Evolutionary conservation across 208 protist genomes (phyloP), one percentile per base, ranked within the genome.

Genomic region (Crithidia mellificae): DNA sequence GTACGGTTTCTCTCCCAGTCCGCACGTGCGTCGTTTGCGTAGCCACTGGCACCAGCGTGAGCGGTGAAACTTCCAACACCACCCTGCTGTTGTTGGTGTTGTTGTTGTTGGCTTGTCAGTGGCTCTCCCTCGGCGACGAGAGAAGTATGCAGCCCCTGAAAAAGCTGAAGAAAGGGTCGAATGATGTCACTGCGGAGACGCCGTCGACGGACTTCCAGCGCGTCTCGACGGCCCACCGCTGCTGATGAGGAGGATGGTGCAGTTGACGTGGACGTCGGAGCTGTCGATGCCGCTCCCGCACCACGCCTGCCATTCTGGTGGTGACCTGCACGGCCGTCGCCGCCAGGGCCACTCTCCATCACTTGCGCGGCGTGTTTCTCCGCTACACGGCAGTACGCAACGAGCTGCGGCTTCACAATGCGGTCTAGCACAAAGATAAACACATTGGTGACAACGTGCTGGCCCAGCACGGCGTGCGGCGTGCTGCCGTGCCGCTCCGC

Each of bases 361-460:
- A 65, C 38, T 19, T n/a, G 52, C 17, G 66, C 15, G 17, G 57
- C 63, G 27, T 62, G 51, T 32, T 56, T 66, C 51, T 77, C 72
- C 19, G 59, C 72, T 0, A 72, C 41, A 1, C 57, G 61, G 46
- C 69, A 73, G 73, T 84, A 92, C 7, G 80, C 49, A 11, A 46
- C 41, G 15, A 96, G 59, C 3, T 75, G 63, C 20, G 87, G 87
- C 46, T 81, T 83, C 51, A 96, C 82, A 24, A 91, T 71, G 25
- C 73, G 64, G 17, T 92, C 78, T 39, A 96, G 65, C 12, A 85
- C 74, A 32, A 91, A 63, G 46, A 87, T 39, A 19, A 96, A 22
- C n/a, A 90, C 63, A 46, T 96, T 96, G 25, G 78, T 78, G 49
- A 78, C 73, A 8, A 96, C 86, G 59, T 92, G 81, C 56, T 87